These are phyloP conservation scores for Globisporangium cylindrosporum DNA, from an alignment of 352 stramenopile species.

Conservation along the genomic window DNA sequence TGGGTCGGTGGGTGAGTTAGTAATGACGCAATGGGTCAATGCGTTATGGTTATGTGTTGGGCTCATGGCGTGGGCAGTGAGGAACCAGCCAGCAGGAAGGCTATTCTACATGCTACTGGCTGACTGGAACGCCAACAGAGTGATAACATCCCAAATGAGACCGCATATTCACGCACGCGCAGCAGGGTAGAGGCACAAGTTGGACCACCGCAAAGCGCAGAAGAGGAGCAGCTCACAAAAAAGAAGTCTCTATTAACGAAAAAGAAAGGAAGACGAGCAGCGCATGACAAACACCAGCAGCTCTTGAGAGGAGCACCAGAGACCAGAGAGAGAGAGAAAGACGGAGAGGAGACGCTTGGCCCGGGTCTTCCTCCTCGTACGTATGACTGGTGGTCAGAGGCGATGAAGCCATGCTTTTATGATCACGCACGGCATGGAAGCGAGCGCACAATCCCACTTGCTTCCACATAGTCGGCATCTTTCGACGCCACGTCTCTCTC, in stretches of 20 bases:
- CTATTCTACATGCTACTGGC: background rate
- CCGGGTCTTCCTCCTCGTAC: background rate
- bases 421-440: background rate
- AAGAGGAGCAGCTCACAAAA: background rate
- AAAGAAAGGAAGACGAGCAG: background rate
- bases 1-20: background rate
- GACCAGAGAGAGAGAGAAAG: background rate
- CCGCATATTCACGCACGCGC: background rate
- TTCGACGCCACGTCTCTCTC: background rate
- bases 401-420: background rate
- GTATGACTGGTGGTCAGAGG: background rate
- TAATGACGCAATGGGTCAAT: constrained; percentile 1
- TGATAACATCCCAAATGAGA: background rate
- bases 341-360: no score
- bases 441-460: background rate
- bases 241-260: background rate
- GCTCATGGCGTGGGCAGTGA: background rate
- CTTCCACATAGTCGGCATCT: background rate
- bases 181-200: background rate
- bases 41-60: background rate
- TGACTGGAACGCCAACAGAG: background rate
- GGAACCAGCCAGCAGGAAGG: background rate
- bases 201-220: background rate
- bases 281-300: background rate
- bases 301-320: background rate